Conservation (phyloP, 2,329 filamentous ascomycete genomes). For the Grosmannia huntii region DNA sequence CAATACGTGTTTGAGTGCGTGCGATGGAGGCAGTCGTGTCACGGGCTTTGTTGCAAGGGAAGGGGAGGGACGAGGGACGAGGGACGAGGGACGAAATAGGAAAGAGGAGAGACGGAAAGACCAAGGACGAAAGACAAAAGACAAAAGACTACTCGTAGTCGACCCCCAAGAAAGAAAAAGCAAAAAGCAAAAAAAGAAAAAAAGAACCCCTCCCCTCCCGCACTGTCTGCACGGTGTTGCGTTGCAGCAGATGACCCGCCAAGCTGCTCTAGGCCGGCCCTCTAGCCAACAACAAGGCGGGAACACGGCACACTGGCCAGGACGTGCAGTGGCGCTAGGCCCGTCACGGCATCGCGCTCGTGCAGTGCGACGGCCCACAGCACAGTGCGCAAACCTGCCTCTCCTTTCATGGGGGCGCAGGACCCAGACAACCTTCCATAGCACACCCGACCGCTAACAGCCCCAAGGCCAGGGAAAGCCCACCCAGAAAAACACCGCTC, state of each 20-base stretch:
- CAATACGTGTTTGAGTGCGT: too few species aligned
- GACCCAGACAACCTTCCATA: too few species aligned
- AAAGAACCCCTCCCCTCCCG: neutral
- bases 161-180: too few species aligned
- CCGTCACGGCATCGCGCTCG: neutral
- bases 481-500: neutral
- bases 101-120: too few species aligned
- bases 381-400: neutral
- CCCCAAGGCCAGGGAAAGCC: neutral
- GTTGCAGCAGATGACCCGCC: neutral
- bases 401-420: neutral
- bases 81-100: too few species aligned
- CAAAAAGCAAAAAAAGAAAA: neutral
- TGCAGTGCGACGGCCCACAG: neutral
- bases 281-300: neutral
- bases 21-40: too few species aligned
- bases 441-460: neutral
- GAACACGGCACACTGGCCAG: neutral
- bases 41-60: too few species aligned
- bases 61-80: too few species aligned
- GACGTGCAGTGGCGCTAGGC: neutral
- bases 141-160: too few species aligned
- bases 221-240: neutral
- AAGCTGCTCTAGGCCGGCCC: neutral
- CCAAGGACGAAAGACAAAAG: too few species aligned